Evolutionary conservation across 805 yeast genomes (phyloP), one percentile per base, ranked within the genome.

Genomic region (Candida ortonii): DNA sequence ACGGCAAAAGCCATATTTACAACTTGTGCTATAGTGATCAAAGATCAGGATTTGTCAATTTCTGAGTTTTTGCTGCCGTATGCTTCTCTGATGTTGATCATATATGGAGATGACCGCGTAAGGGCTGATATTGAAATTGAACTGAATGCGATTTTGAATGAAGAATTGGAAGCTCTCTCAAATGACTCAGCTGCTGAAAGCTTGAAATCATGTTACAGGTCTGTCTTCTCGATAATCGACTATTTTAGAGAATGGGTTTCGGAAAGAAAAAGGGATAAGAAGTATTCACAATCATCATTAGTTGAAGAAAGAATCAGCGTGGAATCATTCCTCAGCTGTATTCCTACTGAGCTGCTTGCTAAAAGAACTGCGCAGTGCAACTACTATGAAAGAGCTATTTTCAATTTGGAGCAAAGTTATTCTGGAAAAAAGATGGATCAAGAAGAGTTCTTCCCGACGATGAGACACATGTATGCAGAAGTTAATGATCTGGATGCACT

Each of bases 401-500:
- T 89, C 33, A 87, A 86, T 54, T 66, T 85, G 50, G 99, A 93
- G 47, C 85, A 85, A 49, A 77, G 84, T 41, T 74, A 73, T 40
- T 62, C 88, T 22, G 45, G 33, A 41, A 55, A 19, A 28, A 49
- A 38, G 21, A 56, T 64, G 43, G 65, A 50, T 13, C 54, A 68
- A 33, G 57, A 60, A 47, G 59, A 66, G 52, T 42, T 65, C 62
- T 49, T 69, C 68, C 15, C 55, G 64, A 68, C 78, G 5, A 59
- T 93, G n/a, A 87, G 86, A 48, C 70, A 72, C 17, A 84, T 89
- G 65, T 93, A 93, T 56, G 81, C 95, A 6, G 82, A 77, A 38
- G 76, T 93, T 30, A 90, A 87, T 49, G 98, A 94, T 52, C 71
- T 80, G 22, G 99, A 93, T 63, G 80, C 96, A 0, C 67, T 93